Conservation (phyloP, 1,284 basidiomycete species). For the Athelia psychrophila region DNA sequence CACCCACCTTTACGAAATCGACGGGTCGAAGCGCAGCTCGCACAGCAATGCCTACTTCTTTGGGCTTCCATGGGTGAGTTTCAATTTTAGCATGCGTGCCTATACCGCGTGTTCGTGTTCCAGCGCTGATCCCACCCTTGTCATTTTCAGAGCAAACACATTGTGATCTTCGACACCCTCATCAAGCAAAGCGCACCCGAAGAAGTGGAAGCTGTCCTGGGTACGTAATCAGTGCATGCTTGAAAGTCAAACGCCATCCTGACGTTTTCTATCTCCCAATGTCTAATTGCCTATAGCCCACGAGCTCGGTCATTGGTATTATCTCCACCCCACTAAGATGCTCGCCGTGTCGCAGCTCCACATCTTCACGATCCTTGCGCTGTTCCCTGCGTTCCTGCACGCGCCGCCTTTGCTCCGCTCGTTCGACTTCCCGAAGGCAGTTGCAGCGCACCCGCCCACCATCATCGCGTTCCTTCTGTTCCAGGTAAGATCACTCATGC, state of each 20-base stretch:
- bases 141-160: slow-evolving; percentile 71
- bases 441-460: slow-evolving; percentile 73
- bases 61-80: slow-evolving; percentile 83
- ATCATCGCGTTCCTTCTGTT: slow-evolving; percentile 89
- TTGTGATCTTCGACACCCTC: slow-evolving; percentile 96
- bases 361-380: slow-evolving; percentile 80
- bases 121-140: neutral
- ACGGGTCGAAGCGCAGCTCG: slow-evolving; percentile 92
- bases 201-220: slow-evolving; percentile 87
- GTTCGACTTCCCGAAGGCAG: slow-evolving; percentile 79
- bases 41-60: slow-evolving; percentile 98
- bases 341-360: slow-evolving; percentile 85
- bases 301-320: slow-evolving; percentile 96
- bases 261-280: slow-evolving; percentile 2
- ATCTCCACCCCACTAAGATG: slow-evolving; percentile 87
- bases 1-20: slow-evolving; percentile 94
- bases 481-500: slow-evolving; percentile 50
- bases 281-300: slow-evolving; percentile 50
- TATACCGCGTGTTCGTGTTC: too few species aligned
- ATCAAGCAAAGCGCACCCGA: slow-evolving; percentile 87
- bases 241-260: too few species aligned
- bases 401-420: slow-evolving; percentile 81
- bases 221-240: slow-evolving; percentile 28
- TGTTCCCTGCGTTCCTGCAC: slow-evolving; percentile 91
- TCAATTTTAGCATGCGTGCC: too few species aligned